A percentile compares a stretch with the other conserved stretches of the same genome.
These are phyloP conservation scores for Dissoconium aciculare DNA, from an alignment of 2,329 filamentous ascomycete species.

Conservation along the genomic window DNA sequence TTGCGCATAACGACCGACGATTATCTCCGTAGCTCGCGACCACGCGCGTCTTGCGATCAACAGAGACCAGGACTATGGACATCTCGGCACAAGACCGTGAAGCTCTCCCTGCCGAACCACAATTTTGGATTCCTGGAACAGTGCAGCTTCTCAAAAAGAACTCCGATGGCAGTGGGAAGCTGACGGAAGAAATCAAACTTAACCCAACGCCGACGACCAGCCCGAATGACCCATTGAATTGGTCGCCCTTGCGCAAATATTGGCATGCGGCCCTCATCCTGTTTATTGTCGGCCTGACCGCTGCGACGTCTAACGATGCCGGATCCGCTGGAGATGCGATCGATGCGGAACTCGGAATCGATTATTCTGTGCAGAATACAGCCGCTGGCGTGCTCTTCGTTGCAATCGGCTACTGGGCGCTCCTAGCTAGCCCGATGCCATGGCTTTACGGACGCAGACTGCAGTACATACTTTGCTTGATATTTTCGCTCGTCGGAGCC, in stretches of 20 bases:
- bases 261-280: slow-evolving; percentile 34
- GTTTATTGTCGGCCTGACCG: slow-evolving; percentile 40
- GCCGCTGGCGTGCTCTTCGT: slow-evolving; percentile 43
- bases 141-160: slow-evolving; percentile 11
- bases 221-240: slow-evolving; percentile 22
- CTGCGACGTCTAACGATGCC: slow-evolving; percentile 42
- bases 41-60: no score
- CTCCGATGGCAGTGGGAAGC: slow-evolving; percentile 8
- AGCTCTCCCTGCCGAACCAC: no score
- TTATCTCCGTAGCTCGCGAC: no score
- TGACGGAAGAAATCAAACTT: slow-evolving; percentile 33
- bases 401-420: slow-evolving; percentile 41
- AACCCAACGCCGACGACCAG: slow-evolving; percentile 35
- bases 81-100: no score
- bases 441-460: slow-evolving; percentile 41
- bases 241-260: slow-evolving; percentile 18
- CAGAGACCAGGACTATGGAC: no score
- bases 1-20: no score
- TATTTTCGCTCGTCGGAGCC: slow-evolving; percentile 36
- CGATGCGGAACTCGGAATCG: slow-evolving; percentile 36
- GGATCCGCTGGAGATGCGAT: slow-evolving; percentile 38
- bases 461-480: slow-evolving; percentile 39
- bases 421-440: slow-evolving; percentile 39
- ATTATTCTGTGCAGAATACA: slow-evolving; percentile 39
- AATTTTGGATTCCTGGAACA: slow-evolving; percentile 12